A percentile compares a stretch with the other conserved stretches of the same genome.
phyloP scores from a whole-genome alignment of 2,329 filamentous ascomycete species.

The Mollisiaceae sp. region DNA sequence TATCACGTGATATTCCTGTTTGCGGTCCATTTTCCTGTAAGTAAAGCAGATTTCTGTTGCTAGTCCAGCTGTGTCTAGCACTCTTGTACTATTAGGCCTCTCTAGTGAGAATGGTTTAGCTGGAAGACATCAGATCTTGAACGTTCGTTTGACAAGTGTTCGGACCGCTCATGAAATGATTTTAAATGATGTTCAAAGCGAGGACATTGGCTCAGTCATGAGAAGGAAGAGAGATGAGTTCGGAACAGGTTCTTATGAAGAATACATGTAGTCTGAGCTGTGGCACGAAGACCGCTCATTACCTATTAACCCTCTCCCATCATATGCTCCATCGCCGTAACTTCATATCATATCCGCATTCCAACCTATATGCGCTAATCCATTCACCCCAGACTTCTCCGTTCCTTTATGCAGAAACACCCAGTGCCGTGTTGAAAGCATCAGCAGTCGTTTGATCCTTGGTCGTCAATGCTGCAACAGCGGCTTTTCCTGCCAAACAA shows the following conservation, averaged over 20 bases:
- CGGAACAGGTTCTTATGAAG: background rate
- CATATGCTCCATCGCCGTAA: background rate
- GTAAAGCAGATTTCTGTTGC: no score
- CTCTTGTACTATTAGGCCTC: no score
- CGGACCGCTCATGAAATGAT: no score
- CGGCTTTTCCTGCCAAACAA: slow-evolving; percentile 57
- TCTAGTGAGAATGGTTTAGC: no score
- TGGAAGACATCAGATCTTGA: no score
- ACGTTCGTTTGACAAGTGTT: no score
- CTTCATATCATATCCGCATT: background rate
- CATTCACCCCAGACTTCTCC: background rate
- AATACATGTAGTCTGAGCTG: background rate
- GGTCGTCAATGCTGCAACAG: slow-evolving; percentile 55
- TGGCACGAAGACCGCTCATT: background rate
- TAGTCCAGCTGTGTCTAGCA: no score
- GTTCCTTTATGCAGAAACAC: slow-evolving; percentile 23
- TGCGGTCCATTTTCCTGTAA: no score
- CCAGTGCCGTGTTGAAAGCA: slow-evolving; percentile 45
- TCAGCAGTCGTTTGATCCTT: slow-evolving; percentile 54
- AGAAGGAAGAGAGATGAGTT: background rate
- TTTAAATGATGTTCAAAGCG: no score
- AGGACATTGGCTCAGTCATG: background rate
- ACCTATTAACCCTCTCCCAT: background rate
- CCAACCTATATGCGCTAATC: background rate
- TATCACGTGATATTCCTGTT: no score